These are phyloP conservation scores for Diaporthe nobilis DNA, from an alignment of 2,329 filamentous ascomycete genomes.

Conservation along the genomic window DNA sequence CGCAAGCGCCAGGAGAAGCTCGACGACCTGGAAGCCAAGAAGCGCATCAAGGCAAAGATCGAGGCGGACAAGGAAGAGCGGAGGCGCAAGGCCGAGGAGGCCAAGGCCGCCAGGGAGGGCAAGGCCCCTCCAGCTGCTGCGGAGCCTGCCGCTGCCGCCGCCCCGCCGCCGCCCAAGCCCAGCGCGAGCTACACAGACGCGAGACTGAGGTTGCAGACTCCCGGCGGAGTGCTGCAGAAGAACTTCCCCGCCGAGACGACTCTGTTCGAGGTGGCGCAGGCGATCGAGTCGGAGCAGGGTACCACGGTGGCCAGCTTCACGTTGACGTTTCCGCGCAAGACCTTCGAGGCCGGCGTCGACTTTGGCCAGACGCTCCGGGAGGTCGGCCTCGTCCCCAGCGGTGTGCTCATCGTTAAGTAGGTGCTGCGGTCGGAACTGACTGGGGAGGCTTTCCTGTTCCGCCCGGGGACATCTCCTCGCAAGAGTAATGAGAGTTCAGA, in stretches of 20 bases:
- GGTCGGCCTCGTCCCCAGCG: constrained; percentile 89
- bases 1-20: constrained; percentile 90
- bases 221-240: constrained; percentile 84
- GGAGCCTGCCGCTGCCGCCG: constrained; percentile 60
- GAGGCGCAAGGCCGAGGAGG: constrained; percentile 84
- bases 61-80: constrained; percentile 94
- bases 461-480: neutral
- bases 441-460: neutral
- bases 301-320: constrained; percentile 81
- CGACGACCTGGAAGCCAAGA: constrained; percentile 88
- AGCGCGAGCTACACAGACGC: constrained; percentile 84
- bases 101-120: constrained; percentile 91
- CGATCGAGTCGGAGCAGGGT: constrained; percentile 79
- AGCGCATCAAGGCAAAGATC: constrained; percentile 91
- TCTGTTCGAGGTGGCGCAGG: constrained; percentile 89
- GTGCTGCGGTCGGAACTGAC: neutral
- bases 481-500: neutral
- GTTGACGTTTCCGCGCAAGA: constrained; percentile 89
- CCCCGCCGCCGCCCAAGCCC: constrained; percentile 68
- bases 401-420: constrained; percentile 84
- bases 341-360: constrained; percentile 77
- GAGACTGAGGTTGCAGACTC: constrained; percentile 84
- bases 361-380: constrained; percentile 95
- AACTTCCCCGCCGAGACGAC: constrained; percentile 91
- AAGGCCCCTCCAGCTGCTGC: constrained; percentile 62